Evolutionary conservation across 2,329 filamentous ascomycete genomes (phyloP).

Genomic region (Penicillium sp.): DNA sequence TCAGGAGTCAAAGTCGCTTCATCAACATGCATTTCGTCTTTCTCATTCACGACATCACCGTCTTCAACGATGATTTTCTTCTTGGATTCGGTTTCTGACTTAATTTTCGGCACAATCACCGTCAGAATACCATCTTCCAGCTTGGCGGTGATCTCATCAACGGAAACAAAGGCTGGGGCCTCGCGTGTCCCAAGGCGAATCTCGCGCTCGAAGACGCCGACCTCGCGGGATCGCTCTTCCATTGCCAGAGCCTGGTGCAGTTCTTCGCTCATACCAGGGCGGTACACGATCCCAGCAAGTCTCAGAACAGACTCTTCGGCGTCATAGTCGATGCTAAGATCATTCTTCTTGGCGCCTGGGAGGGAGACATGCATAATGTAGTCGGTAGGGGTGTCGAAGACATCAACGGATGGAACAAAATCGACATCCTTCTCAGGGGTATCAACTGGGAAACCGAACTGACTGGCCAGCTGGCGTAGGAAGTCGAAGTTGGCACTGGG

Average conservation of each 20-base stretch:
- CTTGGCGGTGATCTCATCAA: conserved; percentile 67
- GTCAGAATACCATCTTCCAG: conserved; percentile 75
- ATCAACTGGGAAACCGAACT: conserved; percentile 30
- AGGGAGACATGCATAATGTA: conserved; percentile 72
- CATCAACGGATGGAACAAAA: conserved; percentile 52
- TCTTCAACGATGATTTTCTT: conserved; percentile 21
- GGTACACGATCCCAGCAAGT: conserved; percentile 70
- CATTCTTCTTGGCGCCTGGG: conserved; percentile 75
- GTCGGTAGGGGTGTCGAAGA: conserved; percentile 66
- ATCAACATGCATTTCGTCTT: conserved; percentile 22
- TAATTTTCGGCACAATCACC: conserved; percentile 71
- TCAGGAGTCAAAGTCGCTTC: conserved; percentile 26
- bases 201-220: conserved; percentile 72
- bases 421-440: conserved; percentile 26
- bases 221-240: conserved; percentile 69
- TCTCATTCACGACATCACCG: conserved; percentile 10
- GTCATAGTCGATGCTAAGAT: conserved; percentile 75
- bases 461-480: conserved; percentile 28
- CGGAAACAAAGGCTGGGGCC: conserved; percentile 63
- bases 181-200: conserved; percentile 56
- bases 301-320: conserved; percentile 63
- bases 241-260: conserved; percentile 63
- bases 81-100: conserved; percentile 32
- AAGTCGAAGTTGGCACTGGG: conserved; percentile 16
- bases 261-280: conserved; percentile 67